Base-by-base conservation (phyloP, 345 rosid genomes). In the Heritiera fomes region DNA sequence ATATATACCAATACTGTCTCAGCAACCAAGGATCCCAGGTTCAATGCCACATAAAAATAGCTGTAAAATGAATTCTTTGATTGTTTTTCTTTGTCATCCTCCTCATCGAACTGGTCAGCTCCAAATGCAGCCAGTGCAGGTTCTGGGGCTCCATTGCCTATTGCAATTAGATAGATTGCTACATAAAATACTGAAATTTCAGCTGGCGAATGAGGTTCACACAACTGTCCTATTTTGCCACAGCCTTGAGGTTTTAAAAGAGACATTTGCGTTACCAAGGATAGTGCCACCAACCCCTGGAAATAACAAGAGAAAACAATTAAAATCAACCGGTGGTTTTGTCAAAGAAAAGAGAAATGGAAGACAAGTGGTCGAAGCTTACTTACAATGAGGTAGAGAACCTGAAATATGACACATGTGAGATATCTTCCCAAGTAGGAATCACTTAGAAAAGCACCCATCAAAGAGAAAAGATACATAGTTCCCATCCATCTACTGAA, bases 31-130 rank as follows among this genome's bases (percentile, higher is more conserved):
- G 80, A 82, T 15, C 90, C 88, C 17, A 85, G 53, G 75, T 82
- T 85, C 34, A 79, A 55, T 2, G 86, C 84, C 5, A 87, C 83
- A 30, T 83, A 85, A 53, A 85, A 85, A 52, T 87, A 87, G 71
- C 88, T 79, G 66, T 75, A 85, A 64, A 85, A 83, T 15, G 85
- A 76, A 28, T 78, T 55, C 81, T 83, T 83, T 9, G 83, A 83
- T 46, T 59, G 80, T 60, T 70, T 83, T 75, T 85, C 90, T n/a
- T 70, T 23, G 1, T 80, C 76, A 61, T 85, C 84, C 47, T 87
- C 88, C 62, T 83, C 83, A 3, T 87, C 87, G 38, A 87, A 85
- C 47, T 87, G 88, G 83, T 87, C 84, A n/a, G 85, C 85, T 28
- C 87, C 84, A 18, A 84, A 80, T 63, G 83, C 63, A 43, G 85